A percentile compares a stretch with the other conserved stretches of the same genome.
Conservation (phyloP, 495 filamentous ascomycete species). For the Xylaria grammica region DNA sequence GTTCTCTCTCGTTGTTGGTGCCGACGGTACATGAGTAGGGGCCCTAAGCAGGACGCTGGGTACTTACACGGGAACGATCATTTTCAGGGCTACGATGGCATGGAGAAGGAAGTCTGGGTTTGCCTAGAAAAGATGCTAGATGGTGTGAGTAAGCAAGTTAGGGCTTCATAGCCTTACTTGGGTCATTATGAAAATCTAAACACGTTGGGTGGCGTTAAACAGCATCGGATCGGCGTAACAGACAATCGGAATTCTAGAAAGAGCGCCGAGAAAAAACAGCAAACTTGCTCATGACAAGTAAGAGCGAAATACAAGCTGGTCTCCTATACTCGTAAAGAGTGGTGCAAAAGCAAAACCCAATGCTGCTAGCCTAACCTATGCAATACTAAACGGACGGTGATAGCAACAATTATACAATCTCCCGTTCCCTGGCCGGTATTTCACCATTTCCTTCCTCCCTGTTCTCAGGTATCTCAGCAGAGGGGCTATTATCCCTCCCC, state of each 20-base stretch:
- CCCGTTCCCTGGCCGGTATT: not conserved
- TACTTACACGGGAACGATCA: not conserved
- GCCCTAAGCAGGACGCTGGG: too few species aligned
- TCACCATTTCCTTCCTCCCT: not conserved
- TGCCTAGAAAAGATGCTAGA: not conserved
- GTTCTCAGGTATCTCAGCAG: not conserved
- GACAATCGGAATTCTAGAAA: not conserved
- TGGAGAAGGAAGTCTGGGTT: not conserved
- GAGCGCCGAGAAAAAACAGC: not conserved
- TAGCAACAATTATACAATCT: not conserved
- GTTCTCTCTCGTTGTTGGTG: slow-evolving; percentile 2
- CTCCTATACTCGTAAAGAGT: not conserved
- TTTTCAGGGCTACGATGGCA: not conserved
- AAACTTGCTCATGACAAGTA: not conserved
- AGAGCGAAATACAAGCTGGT: not conserved
- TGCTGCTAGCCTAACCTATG: not conserved
- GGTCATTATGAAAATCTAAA: not conserved
- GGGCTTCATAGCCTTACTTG: not conserved
- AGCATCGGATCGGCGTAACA: not conserved
- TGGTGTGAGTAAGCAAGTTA: not conserved
- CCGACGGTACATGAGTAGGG: slow-evolving; percentile 14
- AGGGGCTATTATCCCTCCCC: not conserved
- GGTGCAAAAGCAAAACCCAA: not conserved
- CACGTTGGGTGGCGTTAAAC: not conserved
- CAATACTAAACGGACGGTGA: not conserved